Conservation (phyloP, 164 flowering plant species). For the Umbellularia californica region DNA sequence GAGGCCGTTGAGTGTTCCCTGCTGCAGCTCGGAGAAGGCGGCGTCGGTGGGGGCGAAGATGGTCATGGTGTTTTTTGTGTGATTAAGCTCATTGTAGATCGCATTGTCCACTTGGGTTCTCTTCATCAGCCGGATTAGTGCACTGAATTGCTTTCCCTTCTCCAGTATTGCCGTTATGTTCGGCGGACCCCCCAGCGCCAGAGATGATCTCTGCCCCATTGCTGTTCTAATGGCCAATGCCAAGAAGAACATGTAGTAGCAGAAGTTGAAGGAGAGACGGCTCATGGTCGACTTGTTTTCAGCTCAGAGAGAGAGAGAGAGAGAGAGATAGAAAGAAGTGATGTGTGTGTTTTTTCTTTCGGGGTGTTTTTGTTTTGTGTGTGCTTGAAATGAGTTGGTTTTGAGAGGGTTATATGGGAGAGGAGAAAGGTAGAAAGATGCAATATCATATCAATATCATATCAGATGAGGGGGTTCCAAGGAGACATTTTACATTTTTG, state of each 20-base stretch:
- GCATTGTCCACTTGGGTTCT: constrained; percentile 42
- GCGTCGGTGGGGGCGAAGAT: constrained; percentile 71
- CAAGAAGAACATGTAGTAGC: not conserved
- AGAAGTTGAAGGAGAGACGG: not conserved
- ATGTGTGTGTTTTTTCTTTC: not conserved
- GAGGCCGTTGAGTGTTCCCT: constrained; percentile 75
- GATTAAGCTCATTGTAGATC: constrained; percentile 64
- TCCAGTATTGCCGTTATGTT: constrained; percentile 27
- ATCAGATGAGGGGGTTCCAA: not conserved
- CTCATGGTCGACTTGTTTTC: not conserved
- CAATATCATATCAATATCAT: not conserved
- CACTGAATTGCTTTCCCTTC: constrained; percentile 27
- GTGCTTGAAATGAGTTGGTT: not conserved
- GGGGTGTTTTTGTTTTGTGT: not conserved
- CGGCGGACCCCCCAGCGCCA: constrained; percentile 27
- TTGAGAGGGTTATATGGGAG: not conserved
- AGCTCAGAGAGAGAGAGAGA: not conserved
- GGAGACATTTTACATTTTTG: no score
- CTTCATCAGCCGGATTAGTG: constrained; percentile 35
- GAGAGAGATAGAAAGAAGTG: no score
- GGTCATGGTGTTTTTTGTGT: constrained; percentile 61
- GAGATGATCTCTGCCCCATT: constrained; percentile 24
- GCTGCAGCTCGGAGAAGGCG: constrained; percentile 55
- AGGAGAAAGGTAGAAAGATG: not conserved
- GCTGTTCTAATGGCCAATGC: not conserved